phyloP scores from a whole-genome alignment of 192 early-diverging fungal species.

The Entomortierella beljakovae region DNA sequence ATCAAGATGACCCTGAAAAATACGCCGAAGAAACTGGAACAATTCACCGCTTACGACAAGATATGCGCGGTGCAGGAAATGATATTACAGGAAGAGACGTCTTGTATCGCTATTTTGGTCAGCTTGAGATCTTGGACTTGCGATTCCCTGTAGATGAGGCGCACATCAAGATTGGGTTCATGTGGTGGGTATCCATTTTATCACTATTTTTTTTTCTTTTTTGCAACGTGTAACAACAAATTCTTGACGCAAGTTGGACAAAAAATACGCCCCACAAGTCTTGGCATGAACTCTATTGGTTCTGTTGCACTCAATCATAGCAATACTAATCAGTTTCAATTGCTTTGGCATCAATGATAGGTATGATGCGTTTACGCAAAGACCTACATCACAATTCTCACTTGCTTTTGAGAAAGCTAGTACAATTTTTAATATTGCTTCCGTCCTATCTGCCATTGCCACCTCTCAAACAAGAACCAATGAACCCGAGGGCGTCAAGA shows the following conservation, averaged over 20 bases:
- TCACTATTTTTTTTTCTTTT: not conserved
- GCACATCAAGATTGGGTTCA: slow-evolving; percentile 88
- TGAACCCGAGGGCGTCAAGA: slow-evolving; percentile 80
- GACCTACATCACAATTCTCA: slow-evolving; percentile 87
- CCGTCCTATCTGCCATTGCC: slow-evolving; percentile 81
- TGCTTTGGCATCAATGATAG: slow-evolving; percentile 25
- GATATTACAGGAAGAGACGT: slow-evolving; percentile 94
- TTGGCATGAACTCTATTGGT: slow-evolving; percentile 16
- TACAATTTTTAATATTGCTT: slow-evolving; percentile 95
- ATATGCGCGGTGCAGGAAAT: slow-evolving; percentile 94
- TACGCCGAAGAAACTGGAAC: slow-evolving; percentile 85
- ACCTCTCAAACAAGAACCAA: slow-evolving; percentile 75
- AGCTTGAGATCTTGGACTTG: slow-evolving; percentile 93
- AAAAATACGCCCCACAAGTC: slow-evolving; percentile 9
- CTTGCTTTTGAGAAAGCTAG: slow-evolving; percentile 98
- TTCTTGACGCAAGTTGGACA: no score
- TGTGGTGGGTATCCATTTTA: slow-evolving; percentile 74
- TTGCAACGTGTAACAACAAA: not conserved
- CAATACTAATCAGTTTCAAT: not conserved
- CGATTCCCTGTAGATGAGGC: slow-evolving; percentile 95
- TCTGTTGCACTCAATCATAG: not conserved
- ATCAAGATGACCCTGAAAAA: slow-evolving; percentile 95
- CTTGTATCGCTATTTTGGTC: slow-evolving; percentile 96
- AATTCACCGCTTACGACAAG: slow-evolving; percentile 93
- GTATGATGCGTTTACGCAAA: slow-evolving; percentile 88